Conservation (phyloP, 306 rosid genomes). For the Quercus berberidifolia region DNA sequence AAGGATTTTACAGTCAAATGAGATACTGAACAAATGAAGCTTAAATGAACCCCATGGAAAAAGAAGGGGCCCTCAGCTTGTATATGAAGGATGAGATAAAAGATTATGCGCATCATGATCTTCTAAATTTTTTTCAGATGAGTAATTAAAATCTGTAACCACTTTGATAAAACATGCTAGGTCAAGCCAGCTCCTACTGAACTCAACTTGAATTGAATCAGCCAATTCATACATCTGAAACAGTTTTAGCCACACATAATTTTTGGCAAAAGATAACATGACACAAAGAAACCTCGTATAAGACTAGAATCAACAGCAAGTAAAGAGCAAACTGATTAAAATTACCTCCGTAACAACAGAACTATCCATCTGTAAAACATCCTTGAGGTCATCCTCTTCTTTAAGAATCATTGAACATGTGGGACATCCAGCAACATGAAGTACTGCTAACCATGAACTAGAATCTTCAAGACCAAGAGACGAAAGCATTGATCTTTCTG, state of each 20-base stretch:
- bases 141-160: not conserved
- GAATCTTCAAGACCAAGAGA: conserved; percentile 68
- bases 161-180: not conserved
- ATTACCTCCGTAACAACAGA: conserved; percentile 69
- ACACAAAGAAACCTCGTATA: not conserved
- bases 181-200: not conserved
- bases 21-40: too few relatives aligned
- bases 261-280: not conserved
- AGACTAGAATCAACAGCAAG: not conserved
- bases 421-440: conserved; percentile 61
- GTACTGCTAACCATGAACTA: conserved; percentile 73
- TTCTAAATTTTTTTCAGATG: not conserved
- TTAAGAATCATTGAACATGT: conserved; percentile 64
- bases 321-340: conserved; percentile 17
- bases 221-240: not conserved
- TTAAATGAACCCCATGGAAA: too few relatives aligned
- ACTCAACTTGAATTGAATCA: not conserved
- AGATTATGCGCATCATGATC: not conserved
- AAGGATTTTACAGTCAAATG: too few relatives aligned
- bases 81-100: not conserved
- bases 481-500: conserved; percentile 69
- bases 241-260: not conserved
- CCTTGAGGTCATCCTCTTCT: conserved; percentile 62
- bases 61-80: not conserved
- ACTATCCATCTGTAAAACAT: conserved; percentile 44